Base-by-base conservation (phyloP, 768 basidiomycete genomes). In the Psilocybe subaeruginosa region DNA sequence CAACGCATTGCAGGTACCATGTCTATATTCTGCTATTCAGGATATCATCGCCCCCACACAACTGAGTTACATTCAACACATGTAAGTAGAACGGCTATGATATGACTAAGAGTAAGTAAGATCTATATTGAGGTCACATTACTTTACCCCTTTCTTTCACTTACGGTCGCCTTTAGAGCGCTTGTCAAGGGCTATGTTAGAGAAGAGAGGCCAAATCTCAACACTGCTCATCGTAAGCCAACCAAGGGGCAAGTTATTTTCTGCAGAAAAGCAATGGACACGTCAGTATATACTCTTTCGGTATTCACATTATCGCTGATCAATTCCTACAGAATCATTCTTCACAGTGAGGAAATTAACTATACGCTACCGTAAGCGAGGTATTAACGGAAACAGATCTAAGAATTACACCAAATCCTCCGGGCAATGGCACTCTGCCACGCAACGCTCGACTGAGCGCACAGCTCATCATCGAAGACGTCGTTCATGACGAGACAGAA, bases 401-500 rank as follows among this genome's bases (percentile, higher is more conserved):
- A 6, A 56, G 19, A 14, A 30, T 56, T 23, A 16, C 4, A 16
- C 54, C 54, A 3, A 8, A 14, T 14, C 3, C 17, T 7, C 1
- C 43, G 5, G 3, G 12, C 3, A 33, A 35, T 8, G 31, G 0
- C 12, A 2, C 31, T n/a, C 14, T 37, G 4, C 23, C n/a, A n/a
- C 19, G 30, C 23, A 19, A 17, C n/a, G 27, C 12, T 8, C 54
- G 16, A 8, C 39, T 56, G 6, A 9, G 27, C 11, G 39, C 45
- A 16, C 54, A 56, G 3, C 23, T 56, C 8, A 46, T 46, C 14
- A 16, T 56, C 6, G 54, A 43, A 16, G 27, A 45, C 8, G 6
- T 56, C 2, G 54, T 56, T 5, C 43, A 45, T 31, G 54, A 56
- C 23, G 27, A 45, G 12, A 56, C 54, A n/a, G 27, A 56, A 43